Evolutionary conservation across 192 early-diverging fungal genomes (phyloP), one percentile per base, ranked within the genome.

Genomic region (Coemansia sp.): DNA sequence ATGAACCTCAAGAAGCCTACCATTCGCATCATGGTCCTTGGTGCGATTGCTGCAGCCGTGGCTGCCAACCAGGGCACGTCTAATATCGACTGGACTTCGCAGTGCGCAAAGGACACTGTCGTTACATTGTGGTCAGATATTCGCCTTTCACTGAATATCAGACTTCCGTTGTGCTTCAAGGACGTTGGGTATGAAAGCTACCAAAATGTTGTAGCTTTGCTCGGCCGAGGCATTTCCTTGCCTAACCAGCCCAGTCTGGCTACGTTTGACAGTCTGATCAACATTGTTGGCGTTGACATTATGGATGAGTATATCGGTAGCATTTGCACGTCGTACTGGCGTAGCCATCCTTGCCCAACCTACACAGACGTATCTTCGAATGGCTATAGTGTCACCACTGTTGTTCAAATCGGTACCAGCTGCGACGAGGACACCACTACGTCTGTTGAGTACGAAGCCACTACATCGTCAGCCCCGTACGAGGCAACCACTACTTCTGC

Each of bases 1-100:
- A 67, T 70, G 68, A 49, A 70, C 20, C 36, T 63, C 46, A 70
- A 70, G 61, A 70, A 38, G 23, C 8, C 57, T 32, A 35, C 58
- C 23, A 19, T 63, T 15, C 68, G 62, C 9, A 55, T 62, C 34
- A 19, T 63, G 32, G 14, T 59, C 15, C 13, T 70, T 29, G 68
- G 68, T 3, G 63, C 54, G 14, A 45, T 50, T 33, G 68, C 61
- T 22, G 68, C 68, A 25, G 58, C 25, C 15, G 62, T 62, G 35
- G 61, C 68, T 42, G 58, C 59, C 19, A 10, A 58, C 46, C 1
- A n/a, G 15, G 15, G 15, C 46, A 43, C 25, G 2, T 3, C 58
- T 5, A 4, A 42, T 5, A 70, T 70, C 22, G 55, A 63, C 55
- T 70, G 68, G 68, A 32, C 15, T 22, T 43, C 41, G 7, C 36